Conservation (phyloP, 2,329 filamentous ascomycete genomes). For the Anisogramma anomala region DNA sequence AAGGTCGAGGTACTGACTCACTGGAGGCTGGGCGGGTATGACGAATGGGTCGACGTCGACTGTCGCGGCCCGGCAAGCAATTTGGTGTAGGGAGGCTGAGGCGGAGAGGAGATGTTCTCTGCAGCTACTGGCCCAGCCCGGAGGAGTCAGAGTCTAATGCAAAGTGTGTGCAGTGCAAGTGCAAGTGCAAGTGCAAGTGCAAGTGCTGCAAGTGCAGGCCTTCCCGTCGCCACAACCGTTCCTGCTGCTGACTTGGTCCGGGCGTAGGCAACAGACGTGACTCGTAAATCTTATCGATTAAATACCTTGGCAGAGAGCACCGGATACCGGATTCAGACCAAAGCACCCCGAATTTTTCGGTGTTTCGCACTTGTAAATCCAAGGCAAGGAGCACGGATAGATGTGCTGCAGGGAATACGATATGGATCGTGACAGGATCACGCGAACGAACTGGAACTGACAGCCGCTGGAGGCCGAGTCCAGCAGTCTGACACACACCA, state of each 20-base stretch:
- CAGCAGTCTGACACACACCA: no score
- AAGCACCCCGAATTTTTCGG: no score
- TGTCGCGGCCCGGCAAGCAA: neutral
- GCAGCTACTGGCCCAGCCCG: constrained; percentile 9
- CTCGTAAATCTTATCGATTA: constrained; percentile 13
- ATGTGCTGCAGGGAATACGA: no score
- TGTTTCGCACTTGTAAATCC: no score
- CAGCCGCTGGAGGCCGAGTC: no score
- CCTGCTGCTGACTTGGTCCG: constrained; percentile 7
- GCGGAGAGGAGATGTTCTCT: neutral
- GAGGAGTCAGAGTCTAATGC: neutral
- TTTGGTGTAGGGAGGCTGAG: neutral
- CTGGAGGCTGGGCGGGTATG: constrained; percentile 2
- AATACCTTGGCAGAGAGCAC: constrained; percentile 1
- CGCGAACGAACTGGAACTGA: no score
- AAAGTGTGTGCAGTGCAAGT: no score
- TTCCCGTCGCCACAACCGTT: constrained; percentile 6
- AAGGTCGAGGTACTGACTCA: neutral
- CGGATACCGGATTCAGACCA: no score
- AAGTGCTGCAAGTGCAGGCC: constrained; percentile 1
- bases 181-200: no score
- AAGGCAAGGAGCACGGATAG: no score
- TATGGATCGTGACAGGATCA: no score
- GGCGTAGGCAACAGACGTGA: neutral
- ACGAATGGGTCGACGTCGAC: neutral